Conservation (phyloP, 2,329 filamentous ascomycete species). For the Simplicillium aogashimaense region DNA sequence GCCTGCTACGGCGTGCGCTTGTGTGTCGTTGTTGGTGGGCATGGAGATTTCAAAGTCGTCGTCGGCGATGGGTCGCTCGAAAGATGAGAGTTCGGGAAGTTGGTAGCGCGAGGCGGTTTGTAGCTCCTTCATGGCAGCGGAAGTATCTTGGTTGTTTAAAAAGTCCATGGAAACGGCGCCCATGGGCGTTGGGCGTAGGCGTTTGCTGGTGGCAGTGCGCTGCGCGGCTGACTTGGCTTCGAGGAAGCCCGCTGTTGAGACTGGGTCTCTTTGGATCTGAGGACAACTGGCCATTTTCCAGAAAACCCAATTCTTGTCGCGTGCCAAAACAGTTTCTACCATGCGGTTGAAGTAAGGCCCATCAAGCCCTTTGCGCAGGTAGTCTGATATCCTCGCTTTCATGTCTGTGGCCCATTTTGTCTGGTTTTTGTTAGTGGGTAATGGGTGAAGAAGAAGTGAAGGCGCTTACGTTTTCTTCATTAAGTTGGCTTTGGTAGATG, state of each 20-base stretch:
- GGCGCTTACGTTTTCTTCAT: constrained; percentile 62
- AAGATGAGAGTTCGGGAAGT: constrained; percentile 59
- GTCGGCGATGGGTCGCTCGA: constrained; percentile 63
- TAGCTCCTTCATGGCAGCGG: constrained; percentile 56
- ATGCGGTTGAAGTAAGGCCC: constrained; percentile 93
- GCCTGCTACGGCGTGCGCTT: constrained; percentile 47
- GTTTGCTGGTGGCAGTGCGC: constrained; percentile 60
- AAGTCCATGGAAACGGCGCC: constrained; percentile 72
- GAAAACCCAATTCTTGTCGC: constrained; percentile 97
- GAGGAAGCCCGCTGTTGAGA: constrained; percentile 59
- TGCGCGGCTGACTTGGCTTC: constrained; percentile 57
- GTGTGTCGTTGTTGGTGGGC: constrained; percentile 53
- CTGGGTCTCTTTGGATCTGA: constrained; percentile 66
- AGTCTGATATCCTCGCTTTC: constrained; percentile 69
- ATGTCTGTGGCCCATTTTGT: constrained; percentile 76
- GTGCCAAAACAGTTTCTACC: constrained; percentile 88
- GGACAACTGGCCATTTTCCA: constrained; percentile 97
- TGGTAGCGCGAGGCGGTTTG: constrained; percentile 55
- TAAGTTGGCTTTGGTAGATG: constrained; percentile 67
- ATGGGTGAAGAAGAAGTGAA: constrained; percentile 1
- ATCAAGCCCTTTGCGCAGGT: constrained; percentile 70
- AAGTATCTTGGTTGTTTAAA: constrained; percentile 54
- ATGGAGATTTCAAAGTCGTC: constrained; percentile 84
- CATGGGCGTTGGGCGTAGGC: constrained; percentile 57
- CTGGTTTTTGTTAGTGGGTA: constrained; percentile 25